Base-by-base conservation (phyloP, 1,284 basidiomycete genomes). In the Chiua sp. region DNA sequence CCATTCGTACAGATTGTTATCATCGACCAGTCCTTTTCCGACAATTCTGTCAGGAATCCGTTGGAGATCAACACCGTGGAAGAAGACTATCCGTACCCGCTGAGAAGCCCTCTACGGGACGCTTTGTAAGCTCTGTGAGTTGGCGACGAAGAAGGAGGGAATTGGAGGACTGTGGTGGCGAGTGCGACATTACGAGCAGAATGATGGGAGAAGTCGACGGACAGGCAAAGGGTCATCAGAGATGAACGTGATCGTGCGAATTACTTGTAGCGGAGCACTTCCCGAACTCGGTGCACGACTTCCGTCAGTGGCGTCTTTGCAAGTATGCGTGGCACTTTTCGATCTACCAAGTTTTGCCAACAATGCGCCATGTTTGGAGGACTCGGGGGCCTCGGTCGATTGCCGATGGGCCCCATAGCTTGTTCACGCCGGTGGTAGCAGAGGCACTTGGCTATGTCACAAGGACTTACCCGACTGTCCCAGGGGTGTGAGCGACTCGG, bases 1-100 rank as follows among this genome's bases (percentile, higher is more conserved):
- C 96, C 95, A 98, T 79, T 97, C 94, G 59, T 91, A 92, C 18
- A 98, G 80, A 78, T 98, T 96, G 77, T 88, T 86, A 64, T 98
- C 96, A 72, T 97, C 94, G 47, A 96, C 94, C 56, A 98, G 87
- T 39, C 96, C 92, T 93, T 70, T 64, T 61, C 60, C 66, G 64
- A 65, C 55, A 69, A 68, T 61, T 69, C 68, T 68, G 65, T 72
- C 67, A 72, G 70, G 70, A 56, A 69, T 68, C 67, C 59, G 62
- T 66, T 67, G 66, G 57, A 68, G 63, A 69, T 67, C 67, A 62
- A 67, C 60, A 60, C 63, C 57, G 61, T 42, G 63, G 51, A 61
- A 65, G 58, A 56, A 72, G 61, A 33, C 51, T 68, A 57, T 53
- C 70, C 76, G 63, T 66, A 90, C 91, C 96, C 75, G 94, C 96